A percentile compares a stretch with the other conserved stretches of the same genome.
Conservation (phyloP, 805 yeast genomes). For the Geotrichum ghanense region DNA sequence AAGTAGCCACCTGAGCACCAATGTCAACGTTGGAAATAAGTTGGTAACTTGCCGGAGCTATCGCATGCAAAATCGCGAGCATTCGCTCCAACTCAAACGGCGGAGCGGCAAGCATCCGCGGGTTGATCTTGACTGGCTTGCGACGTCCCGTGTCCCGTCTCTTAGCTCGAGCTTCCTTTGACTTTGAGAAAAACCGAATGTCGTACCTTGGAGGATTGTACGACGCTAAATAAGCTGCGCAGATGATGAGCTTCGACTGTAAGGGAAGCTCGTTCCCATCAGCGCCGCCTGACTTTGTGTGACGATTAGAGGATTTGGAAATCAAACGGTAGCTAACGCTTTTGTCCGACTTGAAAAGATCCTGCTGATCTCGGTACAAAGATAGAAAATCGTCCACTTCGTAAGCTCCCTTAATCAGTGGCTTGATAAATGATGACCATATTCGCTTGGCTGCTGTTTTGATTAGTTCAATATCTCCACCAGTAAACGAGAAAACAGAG, state of each 20-base stretch:
- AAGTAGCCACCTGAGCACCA: constrained; percentile 45
- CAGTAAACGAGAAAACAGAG: constrained; percentile 33
- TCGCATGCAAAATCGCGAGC: constrained; percentile 67
- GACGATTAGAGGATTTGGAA: constrained; percentile 6
- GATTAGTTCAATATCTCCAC: constrained; percentile 28
- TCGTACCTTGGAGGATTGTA: constrained; percentile 62
- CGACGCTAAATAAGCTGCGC: constrained; percentile 79
- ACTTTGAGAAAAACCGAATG: constrained; percentile 53
- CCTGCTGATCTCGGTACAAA: constrained; percentile 15
- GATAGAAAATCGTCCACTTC: constrained; percentile 13
- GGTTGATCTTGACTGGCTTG: constrained; percentile 39
- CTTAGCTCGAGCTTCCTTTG: constrained; percentile 35
- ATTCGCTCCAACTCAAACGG: constrained; percentile 69
- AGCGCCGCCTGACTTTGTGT: constrained; percentile 12
- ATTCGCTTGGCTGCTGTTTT: constrained; percentile 16
- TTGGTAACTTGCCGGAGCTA: constrained; percentile 32
- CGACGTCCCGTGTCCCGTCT: constrained; percentile 31
- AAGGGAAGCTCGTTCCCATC: constrained; percentile 37
- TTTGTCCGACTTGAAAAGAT: constrained; percentile 18
- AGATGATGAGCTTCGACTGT: constrained; percentile 57
- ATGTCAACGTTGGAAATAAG: constrained; percentile 26
- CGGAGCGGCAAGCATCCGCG: constrained; percentile 57
- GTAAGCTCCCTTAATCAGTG: constrained; percentile 9
- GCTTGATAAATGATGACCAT: constrained; percentile 26
- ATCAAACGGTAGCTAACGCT: constrained; percentile 13